Evolutionary conservation across 2,329 filamentous ascomycete species (phyloP).

Genomic region (Exophiala viscosa): DNA sequence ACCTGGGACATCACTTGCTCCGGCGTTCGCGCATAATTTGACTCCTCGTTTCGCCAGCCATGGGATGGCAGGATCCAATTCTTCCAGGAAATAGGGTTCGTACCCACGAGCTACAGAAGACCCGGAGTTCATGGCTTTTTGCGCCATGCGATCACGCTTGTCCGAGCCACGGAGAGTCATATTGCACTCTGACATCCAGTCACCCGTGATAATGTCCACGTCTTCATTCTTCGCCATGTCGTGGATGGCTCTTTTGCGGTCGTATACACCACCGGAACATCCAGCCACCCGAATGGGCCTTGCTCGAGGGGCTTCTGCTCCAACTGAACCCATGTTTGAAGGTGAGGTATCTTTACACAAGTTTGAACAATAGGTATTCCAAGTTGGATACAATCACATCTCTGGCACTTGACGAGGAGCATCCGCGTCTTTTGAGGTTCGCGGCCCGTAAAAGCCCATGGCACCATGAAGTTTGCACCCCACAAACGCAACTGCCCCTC

Average conservation of each 20-base stretch:
- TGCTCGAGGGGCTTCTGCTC: too few species aligned
- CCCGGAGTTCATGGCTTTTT: slow-evolving; percentile 18
- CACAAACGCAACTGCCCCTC: too few species aligned
- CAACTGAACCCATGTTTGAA: too few species aligned
- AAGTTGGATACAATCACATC: too few species aligned
- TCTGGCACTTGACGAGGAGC: too few species aligned
- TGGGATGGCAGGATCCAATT: neutral
- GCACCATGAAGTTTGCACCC: too few species aligned
- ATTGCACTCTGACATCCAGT: slow-evolving; percentile 35
- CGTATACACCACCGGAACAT: slow-evolving; percentile 23
- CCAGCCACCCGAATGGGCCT: too few species aligned
- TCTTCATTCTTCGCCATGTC: slow-evolving; percentile 24
- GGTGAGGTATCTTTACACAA: too few species aligned
- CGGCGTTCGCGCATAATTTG: slow-evolving; percentile 55
- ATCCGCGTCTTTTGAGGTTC: too few species aligned
- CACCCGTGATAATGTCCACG: slow-evolving; percentile 28
- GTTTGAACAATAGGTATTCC: too few species aligned
- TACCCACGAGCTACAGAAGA: neutral
- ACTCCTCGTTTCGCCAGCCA: slow-evolving; percentile 34
- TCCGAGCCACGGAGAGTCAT: slow-evolving; percentile 16
- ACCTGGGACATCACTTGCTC: slow-evolving; percentile 51
- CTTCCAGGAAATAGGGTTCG: slow-evolving; percentile 7
- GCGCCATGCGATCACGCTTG: slow-evolving; percentile 7
- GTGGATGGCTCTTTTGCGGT: slow-evolving; percentile 16
- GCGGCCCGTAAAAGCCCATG: too few species aligned